Base-by-base conservation (phyloP, 1,284 basidiomycete genomes). In the Tylopilus orsonianus region DNA sequence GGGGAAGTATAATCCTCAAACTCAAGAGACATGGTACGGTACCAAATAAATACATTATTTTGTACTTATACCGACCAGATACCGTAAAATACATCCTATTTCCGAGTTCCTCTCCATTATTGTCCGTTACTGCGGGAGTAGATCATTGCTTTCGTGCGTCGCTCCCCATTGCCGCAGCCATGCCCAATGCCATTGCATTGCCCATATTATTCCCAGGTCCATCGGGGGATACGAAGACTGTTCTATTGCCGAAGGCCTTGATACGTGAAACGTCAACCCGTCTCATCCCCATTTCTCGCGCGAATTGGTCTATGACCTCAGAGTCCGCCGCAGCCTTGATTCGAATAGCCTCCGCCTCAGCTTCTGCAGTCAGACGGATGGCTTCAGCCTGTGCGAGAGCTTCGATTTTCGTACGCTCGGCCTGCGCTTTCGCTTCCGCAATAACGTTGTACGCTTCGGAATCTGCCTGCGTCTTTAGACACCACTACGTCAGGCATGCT, bases 331-430 rank as follows among this genome's bases (percentile, higher is more conserved):
- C 54, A 0, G 87, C 81, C 57, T 80, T 86, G 56, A 80, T 75
- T 26, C 78, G 77, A 40, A 82, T 71, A 1, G 87, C 85, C 54
- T 80, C 78, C 1, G 87, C 84, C 14, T 90, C 87, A 1, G 88
- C 88, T 51, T 84, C 74, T 2, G 87, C 88, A 8, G 78, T 76
- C 48, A 90, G 62, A 19, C 81, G 75, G 2, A 81, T 89, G 4
- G 87, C 87, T 58, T 84, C 78, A 0, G 85, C 87, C 50, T 83
- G 75, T 1, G 88, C 87, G 55, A 81, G 75, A 6, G 88, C 87
- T 55, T 85, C 83, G 46, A 90, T 87, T 58, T 78, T 80, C 12
- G 80, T 72, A 41, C 74, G 77, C 64, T 88, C 75, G 0, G 87
- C 88, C 53, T 83, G 77, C 3, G 88, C 89, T 60, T 83, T 84